phyloP scores from a whole-genome alignment of 768 basidiomycete species.

The Mycena kentingensis region DNA sequence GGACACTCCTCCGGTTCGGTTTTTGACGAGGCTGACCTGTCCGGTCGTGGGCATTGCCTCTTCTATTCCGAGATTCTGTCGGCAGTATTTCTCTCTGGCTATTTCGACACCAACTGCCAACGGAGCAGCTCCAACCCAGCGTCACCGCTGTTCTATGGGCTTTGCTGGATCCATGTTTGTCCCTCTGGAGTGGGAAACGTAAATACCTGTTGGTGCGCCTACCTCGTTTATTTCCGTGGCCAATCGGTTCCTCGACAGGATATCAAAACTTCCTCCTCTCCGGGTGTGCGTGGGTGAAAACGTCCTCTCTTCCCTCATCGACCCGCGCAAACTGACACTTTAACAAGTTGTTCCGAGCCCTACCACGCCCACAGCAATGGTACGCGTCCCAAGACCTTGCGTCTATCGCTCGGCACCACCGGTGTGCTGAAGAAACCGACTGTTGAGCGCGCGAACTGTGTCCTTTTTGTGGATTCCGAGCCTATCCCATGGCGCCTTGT shows the following conservation, averaged over 20 bases:
- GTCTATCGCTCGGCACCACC: conserved; percentile 2
- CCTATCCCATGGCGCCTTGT: conserved; percentile 4
- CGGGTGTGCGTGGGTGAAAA: not conserved
- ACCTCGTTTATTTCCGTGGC: not conserved
- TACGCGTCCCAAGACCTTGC: not conserved
- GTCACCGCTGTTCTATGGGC: no score
- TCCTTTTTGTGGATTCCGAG: conserved; percentile 11
- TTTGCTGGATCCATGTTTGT: not conserved
- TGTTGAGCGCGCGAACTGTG: conserved; percentile 12
- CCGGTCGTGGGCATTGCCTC: no score
- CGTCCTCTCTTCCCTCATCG: not conserved
- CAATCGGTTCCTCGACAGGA: not conserved
- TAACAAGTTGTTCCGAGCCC: not conserved
- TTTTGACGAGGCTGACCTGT: no score
- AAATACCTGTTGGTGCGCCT: not conserved
- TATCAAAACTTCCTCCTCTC: not conserved
- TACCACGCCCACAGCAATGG: not conserved
- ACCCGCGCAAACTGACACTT: not conserved
- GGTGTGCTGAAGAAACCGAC: conserved; percentile 22
- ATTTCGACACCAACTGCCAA: no score
- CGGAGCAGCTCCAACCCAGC: no score
- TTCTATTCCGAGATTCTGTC: no score
- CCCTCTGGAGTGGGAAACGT: not conserved
- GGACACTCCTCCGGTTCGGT: no score
- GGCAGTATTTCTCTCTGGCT: no score